Conservation (phyloP, 208 protist genomes). For the Leishmania braziliensis region DNA sequence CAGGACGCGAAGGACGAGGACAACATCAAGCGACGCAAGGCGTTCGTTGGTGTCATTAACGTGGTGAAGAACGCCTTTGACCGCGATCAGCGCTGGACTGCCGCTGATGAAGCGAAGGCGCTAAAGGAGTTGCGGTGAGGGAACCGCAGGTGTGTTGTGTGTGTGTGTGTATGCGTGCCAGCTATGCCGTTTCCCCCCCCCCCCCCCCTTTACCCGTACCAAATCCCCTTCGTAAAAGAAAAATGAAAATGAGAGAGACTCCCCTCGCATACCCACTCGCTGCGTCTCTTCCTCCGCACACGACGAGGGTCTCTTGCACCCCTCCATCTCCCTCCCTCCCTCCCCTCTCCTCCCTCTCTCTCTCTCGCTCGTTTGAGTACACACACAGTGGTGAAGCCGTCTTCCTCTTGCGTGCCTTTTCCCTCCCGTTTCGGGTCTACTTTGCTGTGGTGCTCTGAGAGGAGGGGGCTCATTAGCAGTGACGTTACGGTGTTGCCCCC, state of each 20-base stretch:
- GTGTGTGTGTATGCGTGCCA: not conserved
- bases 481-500: not conserved
- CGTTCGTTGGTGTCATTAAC: conserved; percentile 82
- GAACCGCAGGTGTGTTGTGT: not conserved
- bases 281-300: too few species aligned
- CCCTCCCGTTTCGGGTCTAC: not conserved
- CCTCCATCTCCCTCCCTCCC: too few species aligned
- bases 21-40: conserved; percentile 68
- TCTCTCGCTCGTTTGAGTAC: not conserved
- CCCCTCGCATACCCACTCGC: too few species aligned
- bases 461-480: not conserved
- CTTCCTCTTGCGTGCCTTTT: too few species aligned
- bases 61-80: conserved; percentile 79
- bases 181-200: not conserved
- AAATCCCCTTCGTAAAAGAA: not conserved
- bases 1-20: conserved; percentile 85
- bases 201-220: not conserved
- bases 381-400: too few species aligned
- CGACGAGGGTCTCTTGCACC: too few species aligned
- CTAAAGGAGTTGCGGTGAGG: conserved; percentile 22
- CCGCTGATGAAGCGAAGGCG: conserved; percentile 50
- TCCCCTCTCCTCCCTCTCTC: not conserved
- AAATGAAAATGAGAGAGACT: not conserved
- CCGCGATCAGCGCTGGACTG: conserved; percentile 73
- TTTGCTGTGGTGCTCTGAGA: not conserved